Percentiles rank a stretch among this genome's conserved stretches.
These are phyloP conservation scores for Termitomyces titanicus DNA, from an alignment of 768 basidiomycete species.

Conservation along the genomic window DNA sequence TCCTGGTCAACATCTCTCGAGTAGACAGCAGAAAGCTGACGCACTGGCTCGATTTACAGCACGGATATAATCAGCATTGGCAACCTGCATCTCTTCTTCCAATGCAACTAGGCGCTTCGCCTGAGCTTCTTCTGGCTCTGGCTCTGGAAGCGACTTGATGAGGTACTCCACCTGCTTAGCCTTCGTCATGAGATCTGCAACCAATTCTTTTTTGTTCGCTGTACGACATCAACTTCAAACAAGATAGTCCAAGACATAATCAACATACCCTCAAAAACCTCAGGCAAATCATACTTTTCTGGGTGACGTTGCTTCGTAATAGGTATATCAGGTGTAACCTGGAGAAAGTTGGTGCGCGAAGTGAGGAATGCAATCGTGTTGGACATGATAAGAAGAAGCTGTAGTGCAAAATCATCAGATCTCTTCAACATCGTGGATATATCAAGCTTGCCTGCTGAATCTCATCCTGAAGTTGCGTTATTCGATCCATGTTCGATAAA, in stretches of 20 bases:
- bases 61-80: constrained; percentile 71
- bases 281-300: constrained; percentile 68
- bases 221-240: not conserved
- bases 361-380: constrained; percentile 79
- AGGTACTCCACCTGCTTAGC: constrained; percentile 88
- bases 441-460: constrained; percentile 66
- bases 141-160: constrained; percentile 74
- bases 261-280: constrained; percentile 67
- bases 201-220: constrained; percentile 86
- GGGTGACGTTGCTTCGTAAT: constrained; percentile 74
- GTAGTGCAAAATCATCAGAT: not conserved
- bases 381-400: constrained; percentile 90
- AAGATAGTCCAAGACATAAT: not conserved
- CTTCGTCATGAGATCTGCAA: constrained; percentile 77
- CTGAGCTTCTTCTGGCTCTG: constrained; percentile 78
- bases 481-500: constrained; percentile 92
- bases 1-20: not conserved
- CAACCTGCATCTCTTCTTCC: constrained; percentile 66
- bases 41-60: constrained; percentile 76
- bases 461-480: constrained; percentile 93
- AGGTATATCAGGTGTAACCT: constrained; percentile 78
- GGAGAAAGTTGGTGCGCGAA: constrained; percentile 68
- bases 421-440: not conserved
- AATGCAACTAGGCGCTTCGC: constrained; percentile 62
- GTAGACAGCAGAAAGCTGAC: constrained; percentile 23